phyloP scores from a whole-genome alignment of 805 yeast species.

The Candida railenensis region DNA sequence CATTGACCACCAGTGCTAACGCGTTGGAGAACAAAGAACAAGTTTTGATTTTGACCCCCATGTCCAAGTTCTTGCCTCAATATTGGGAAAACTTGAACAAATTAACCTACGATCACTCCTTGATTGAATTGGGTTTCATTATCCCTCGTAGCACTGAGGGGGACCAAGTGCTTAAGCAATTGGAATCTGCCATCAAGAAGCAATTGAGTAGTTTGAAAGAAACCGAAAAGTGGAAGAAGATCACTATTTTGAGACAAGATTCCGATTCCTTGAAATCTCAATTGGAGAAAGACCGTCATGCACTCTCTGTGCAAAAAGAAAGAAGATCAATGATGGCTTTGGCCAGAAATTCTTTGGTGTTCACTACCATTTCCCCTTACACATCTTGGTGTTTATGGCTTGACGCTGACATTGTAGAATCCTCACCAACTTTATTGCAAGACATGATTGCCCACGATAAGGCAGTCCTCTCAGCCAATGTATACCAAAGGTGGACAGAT shows the following conservation, averaged over 20 bases:
- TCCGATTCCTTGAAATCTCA: constrained; percentile 73
- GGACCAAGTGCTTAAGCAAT: constrained; percentile 66
- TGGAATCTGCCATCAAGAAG: constrained; percentile 74
- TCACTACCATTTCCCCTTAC: constrained; percentile 84
- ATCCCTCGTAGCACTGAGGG: constrained; percentile 83
- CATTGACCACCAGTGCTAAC: constrained; percentile 65
- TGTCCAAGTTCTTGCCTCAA: constrained; percentile 78
- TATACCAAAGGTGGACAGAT: constrained; percentile 79
- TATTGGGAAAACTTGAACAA: constrained; percentile 85
- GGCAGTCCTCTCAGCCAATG: constrained; percentile 89
- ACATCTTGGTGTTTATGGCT: constrained; percentile 97
- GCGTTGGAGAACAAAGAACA: constrained; percentile 78
- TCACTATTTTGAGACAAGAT: constrained; percentile 91
- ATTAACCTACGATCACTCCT: constrained; percentile 78
- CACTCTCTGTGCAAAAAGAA: constrained; percentile 78
- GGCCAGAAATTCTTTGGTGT: constrained; percentile 88
- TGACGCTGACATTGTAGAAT: constrained; percentile 91
- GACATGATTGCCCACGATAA: constrained; percentile 84
- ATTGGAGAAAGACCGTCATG: constrained; percentile 87
- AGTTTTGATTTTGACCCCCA: constrained; percentile 84
- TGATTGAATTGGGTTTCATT: constrained; percentile 87
- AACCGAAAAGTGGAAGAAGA: constrained; percentile 65
- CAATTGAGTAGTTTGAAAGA: constrained; percentile 19
- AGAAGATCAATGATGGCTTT: constrained; percentile 90
- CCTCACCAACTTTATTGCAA: constrained; percentile 80